phyloP scores from a whole-genome alignment of 176 grass and related monocot species.

The Zea luxurians region DNA sequence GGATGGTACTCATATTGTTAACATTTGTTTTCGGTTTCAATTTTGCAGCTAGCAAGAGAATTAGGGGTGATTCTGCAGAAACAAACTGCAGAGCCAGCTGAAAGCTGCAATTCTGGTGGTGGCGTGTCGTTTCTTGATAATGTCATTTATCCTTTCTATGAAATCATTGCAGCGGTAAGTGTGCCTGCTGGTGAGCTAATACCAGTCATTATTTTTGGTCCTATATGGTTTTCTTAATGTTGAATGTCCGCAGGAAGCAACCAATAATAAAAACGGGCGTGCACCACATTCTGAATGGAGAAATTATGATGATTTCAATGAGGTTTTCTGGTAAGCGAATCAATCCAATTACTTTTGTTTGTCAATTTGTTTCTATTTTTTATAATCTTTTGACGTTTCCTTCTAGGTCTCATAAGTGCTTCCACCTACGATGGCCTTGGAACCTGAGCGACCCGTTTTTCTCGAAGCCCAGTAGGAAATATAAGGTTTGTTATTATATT shows the following conservation, averaged over 20 bases:
- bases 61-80: slow-evolving; percentile 66
- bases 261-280: slow-evolving; percentile 67
- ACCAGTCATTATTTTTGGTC: slow-evolving; percentile 12
- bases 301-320: slow-evolving; percentile 99
- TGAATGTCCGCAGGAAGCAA: slow-evolving; percentile 71
- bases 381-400: slow-evolving; percentile 24
- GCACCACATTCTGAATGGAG: slow-evolving; percentile 96
- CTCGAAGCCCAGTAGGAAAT: slow-evolving; percentile 57
- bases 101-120: slow-evolving; percentile 62
- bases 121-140: slow-evolving; percentile 79
- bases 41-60: slow-evolving; percentile 75
- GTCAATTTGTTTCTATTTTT: slow-evolving; percentile 18
- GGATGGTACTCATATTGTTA: slow-evolving; percentile 7
- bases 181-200: slow-evolving; percentile 16
- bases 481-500: slow-evolving; percentile 48
- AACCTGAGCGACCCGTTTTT: slow-evolving; percentile 67
- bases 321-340: slow-evolving; percentile 78
- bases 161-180: slow-evolving; percentile 77
- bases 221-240: slow-evolving; percentile 29
- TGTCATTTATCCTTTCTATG: slow-evolving; percentile 87
- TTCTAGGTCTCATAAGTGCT: slow-evolving; percentile 77
- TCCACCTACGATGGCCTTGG: slow-evolving; percentile 78
- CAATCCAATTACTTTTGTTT: not conserved
- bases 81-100: slow-evolving; percentile 53
- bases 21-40: slow-evolving; percentile 30